phyloP scores from a whole-genome alignment of 2,329 filamentous ascomycete species.

The Pyricularia sp. region DNA sequence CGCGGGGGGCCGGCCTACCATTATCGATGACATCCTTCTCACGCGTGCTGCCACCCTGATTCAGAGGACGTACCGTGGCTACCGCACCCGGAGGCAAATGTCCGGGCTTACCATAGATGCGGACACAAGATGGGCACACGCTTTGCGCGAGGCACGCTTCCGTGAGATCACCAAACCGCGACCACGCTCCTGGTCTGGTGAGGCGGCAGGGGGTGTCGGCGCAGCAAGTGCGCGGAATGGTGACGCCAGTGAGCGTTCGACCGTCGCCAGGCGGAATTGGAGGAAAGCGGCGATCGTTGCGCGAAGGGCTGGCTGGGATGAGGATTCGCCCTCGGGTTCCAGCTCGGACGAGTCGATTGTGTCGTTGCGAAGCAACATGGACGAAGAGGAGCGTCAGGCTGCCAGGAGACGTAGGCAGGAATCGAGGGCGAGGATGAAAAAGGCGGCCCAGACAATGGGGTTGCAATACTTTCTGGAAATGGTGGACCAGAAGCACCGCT shows the following conservation, averaged over 20 bases:
- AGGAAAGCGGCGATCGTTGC: slow-evolving; percentile 63
- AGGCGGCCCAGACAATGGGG: slow-evolving; percentile 70
- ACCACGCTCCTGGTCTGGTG: slow-evolving; percentile 16
- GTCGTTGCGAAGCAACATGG: slow-evolving; percentile 16
- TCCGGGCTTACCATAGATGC: slow-evolving; percentile 59
- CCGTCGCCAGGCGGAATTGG: slow-evolving; percentile 60
- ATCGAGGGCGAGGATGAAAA: slow-evolving; percentile 47
- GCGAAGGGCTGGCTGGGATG: slow-evolving; percentile 52
- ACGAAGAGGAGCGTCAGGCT: slow-evolving; percentile 24
- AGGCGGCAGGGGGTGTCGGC: background rate
- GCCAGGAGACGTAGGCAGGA: slow-evolving; percentile 31
- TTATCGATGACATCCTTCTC: slow-evolving; percentile 14
- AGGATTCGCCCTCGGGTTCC: slow-evolving; percentile 22
- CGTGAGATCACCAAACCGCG: slow-evolving; percentile 39
- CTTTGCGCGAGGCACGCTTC: slow-evolving; percentile 48
- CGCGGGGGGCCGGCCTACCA: slow-evolving; percentile 1
- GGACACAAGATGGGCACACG: slow-evolving; percentile 62
- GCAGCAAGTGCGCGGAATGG: slow-evolving; percentile 9
- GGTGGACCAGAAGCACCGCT: slow-evolving; percentile 79
- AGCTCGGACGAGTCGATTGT: slow-evolving; percentile 31
- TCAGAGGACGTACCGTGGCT: slow-evolving; percentile 69
- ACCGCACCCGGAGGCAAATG: slow-evolving; percentile 63
- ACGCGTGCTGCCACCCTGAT: slow-evolving; percentile 46
- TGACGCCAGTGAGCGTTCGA: background rate
- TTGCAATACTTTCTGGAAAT: slow-evolving; percentile 79